phyloP scores from a whole-genome alignment of 2,329 filamentous ascomycete genomes.

The Sporothrix humicola region DNA sequence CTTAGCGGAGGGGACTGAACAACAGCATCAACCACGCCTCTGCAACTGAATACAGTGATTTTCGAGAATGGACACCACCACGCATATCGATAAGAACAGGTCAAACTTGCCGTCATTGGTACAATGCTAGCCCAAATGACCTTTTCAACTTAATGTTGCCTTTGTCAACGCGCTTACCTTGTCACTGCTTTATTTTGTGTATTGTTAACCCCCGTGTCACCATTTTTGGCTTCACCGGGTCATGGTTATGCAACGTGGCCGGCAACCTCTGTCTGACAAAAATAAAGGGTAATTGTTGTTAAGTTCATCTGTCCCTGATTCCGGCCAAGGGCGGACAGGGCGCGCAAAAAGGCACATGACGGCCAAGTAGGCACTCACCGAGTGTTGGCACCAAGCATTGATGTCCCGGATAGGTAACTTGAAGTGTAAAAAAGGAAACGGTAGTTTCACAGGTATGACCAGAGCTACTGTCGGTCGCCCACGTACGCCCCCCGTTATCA shows the following conservation, averaged over 20 bases:
- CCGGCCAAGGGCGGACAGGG: neutral
- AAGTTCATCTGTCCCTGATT: neutral
- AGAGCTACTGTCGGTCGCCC: neutral
- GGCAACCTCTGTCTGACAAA: too few relatives aligned
- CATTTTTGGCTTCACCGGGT: neutral
- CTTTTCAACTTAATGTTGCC: neutral
- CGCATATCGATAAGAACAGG: neutral
- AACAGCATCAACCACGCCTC: neutral
- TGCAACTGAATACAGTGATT: too few relatives aligned
- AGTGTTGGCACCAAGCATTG: conserved; percentile 1
- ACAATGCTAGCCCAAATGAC: neutral
- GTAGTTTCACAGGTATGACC: neutral
- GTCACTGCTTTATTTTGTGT: neutral
- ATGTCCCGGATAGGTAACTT: neutral
- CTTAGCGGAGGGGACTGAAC: neutral
- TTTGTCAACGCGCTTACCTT: neutral
- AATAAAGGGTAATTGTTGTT: too few relatives aligned
- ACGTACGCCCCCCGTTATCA: conserved; percentile 4
- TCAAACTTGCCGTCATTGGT: neutral
- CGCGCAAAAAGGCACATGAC: neutral
- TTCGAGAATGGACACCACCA: too few relatives aligned
- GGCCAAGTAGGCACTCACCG: neutral
- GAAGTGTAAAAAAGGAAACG: neutral
- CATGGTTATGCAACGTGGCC: neutral
- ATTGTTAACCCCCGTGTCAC: neutral